Evolutionary conservation across 148 eudicot genomes (phyloP), one percentile per base, ranked within the genome.

Genomic region (Camellia granthamiana): DNA sequence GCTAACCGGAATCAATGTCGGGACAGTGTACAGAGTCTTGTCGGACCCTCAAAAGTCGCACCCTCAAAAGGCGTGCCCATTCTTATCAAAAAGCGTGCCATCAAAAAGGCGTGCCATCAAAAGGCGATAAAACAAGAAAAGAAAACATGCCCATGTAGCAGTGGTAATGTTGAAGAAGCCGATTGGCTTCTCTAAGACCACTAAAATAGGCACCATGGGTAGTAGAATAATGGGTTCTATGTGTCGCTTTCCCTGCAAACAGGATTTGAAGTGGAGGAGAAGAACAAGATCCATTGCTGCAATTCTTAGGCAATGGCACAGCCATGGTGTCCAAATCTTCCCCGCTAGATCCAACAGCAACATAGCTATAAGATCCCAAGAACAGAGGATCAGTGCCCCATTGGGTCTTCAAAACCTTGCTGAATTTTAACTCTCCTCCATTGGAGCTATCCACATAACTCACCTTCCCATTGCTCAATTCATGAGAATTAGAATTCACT

Each of bases 171-270:
- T 93, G 86, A 77, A 95, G 91, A 77, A 95, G 97, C 92, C 99
- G 90, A 78, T 92, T 93, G 42, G 99, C 97, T 91, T 95, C 97
- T 85, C 99, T 93, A 54, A 95, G 78, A 15, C 99, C 99, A 87
- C 99, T 95, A 80, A 87, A 90, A 81, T 93, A 95, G 76, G 97
- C 99, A 78, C 99, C 99, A 89, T 95, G 99, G 49, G 97, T 93
- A 3, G 99, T 95, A 5, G 99, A 93, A 82, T 95, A 95, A 87
- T 92, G 99, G 60, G 97, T 93, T 84, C 92, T 92, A 67, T 95
- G 97, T 69, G 99, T 95, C 78, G 99, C 99, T 87, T 95, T 97
- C 56, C 99, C 99, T 81, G 99, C 99, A 88, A 95, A 95, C 47
- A 95, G 85, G 46, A 95, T 89, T 82, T 95, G 99, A 15, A 93